phyloP scores from a whole-genome alignment of 2,329 filamentous ascomycete genomes.

The Fusarium sp. region DNA sequence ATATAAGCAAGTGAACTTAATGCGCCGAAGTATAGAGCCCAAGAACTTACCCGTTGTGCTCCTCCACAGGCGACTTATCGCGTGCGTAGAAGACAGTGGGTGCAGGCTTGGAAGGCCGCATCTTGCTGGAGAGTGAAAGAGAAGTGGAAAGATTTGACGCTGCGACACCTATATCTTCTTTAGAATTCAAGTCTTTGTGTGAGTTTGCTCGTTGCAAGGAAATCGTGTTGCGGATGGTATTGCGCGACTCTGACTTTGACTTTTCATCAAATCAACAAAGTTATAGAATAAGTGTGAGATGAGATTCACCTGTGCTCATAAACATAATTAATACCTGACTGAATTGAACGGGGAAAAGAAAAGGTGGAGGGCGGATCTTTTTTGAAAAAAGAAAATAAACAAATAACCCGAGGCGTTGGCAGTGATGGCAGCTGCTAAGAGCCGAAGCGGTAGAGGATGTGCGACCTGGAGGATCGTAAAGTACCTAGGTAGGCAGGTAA shows the following conservation, averaged over 20 bases:
- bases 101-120: slow-evolving; percentile 9
- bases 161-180: background rate
- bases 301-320: background rate
- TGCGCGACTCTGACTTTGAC: background rate
- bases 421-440: background rate
- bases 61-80: slow-evolving; percentile 19
- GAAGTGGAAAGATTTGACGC: background rate
- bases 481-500: too few relatives aligned
- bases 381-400: background rate
- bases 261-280: background rate
- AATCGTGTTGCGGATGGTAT: background rate
- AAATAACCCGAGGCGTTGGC: background rate
- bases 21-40: too few relatives aligned
- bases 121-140: background rate
- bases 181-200: too few relatives aligned
- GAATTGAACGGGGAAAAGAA: background rate
- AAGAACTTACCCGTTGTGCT: slow-evolving; percentile 17
- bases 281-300: background rate
- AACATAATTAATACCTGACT: background rate
- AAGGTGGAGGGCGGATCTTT: background rate
- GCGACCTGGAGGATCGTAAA: background rate
- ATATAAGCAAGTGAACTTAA: background rate
- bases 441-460: background rate
- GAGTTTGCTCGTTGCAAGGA: background rate
- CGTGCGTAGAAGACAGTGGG: slow-evolving; percentile 36